These are phyloP conservation scores for Onygenales sp. DNA, from an alignment of 2,329 filamentous ascomycete genomes.

Conservation along the genomic window DNA sequence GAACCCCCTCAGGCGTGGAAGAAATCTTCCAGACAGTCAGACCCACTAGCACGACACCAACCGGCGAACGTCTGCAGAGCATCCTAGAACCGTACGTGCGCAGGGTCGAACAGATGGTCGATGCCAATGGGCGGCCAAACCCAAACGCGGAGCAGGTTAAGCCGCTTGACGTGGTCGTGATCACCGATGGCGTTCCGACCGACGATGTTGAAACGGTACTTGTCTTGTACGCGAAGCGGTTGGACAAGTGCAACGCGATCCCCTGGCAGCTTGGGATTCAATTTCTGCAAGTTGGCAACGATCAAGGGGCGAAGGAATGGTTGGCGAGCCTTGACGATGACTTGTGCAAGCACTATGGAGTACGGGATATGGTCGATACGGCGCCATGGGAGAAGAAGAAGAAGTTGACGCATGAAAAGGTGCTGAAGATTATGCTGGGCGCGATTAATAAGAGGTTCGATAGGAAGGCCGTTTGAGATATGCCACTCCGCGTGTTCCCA, in stretches of 20 bases:
- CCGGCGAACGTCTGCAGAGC: constrained; percentile 58
- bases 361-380: constrained; percentile 89
- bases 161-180: constrained; percentile 82
- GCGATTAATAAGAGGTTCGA: constrained; percentile 61
- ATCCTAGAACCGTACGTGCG: constrained; percentile 67
- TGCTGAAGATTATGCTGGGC: constrained; percentile 76
- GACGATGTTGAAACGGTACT: constrained; percentile 71
- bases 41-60: constrained; percentile 53
- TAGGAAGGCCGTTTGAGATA: constrained; percentile 19
- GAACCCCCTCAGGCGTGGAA: constrained; percentile 46
- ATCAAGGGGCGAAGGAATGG: constrained; percentile 53
- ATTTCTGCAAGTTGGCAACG: constrained; percentile 87
- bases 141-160: constrained; percentile 40
- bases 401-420: constrained; percentile 56
- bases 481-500: no score
- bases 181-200: constrained; percentile 76
- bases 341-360: constrained; percentile 45
- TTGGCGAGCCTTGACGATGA: constrained; percentile 68
- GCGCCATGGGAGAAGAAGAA: constrained; percentile 56
- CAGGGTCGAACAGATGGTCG: constrained; percentile 37
- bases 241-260: constrained; percentile 56
- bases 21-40: constrained; percentile 59
- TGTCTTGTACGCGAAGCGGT: constrained; percentile 54
- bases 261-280: constrained; percentile 83
- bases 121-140: constrained; percentile 27